phyloP scores from a whole-genome alignment of 257 asterid species.

The Nicotiana sylvestris region DNA sequence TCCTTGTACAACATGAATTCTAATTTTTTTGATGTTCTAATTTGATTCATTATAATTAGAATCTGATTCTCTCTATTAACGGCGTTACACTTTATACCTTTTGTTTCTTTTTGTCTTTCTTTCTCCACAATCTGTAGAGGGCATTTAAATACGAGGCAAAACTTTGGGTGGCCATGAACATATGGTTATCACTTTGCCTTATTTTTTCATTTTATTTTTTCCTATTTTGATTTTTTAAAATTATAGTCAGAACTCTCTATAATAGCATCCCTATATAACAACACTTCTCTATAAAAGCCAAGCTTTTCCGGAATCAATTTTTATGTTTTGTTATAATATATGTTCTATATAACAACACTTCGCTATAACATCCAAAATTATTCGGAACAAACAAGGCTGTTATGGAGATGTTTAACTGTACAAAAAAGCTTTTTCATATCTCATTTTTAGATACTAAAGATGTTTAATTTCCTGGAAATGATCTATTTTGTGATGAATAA shows the following conservation, averaged over 20 bases:
- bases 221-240: neutral
- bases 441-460: neutral
- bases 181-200: neutral
- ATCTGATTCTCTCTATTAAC: neutral
- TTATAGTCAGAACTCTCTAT: too few relatives aligned
- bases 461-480: neutral
- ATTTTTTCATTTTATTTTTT: neutral
- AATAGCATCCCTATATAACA: too few relatives aligned
- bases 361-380: too few relatives aligned
- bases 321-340: too few relatives aligned
- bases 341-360: too few relatives aligned
- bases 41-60: neutral
- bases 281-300: too few relatives aligned
- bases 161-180: neutral
- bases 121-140: neutral
- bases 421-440: neutral
- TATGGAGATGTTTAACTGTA: too few relatives aligned
- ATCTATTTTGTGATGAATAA: neutral
- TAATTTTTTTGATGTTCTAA: neutral
- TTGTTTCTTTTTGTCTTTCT: neutral
- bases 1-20: neutral
- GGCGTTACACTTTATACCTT: neutral
- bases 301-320: too few relatives aligned
- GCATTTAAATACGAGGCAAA: neutral
- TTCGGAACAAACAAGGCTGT: too few relatives aligned